Evolutionary conservation across 2,329 filamentous ascomycete species (phyloP).

Genomic region (Hymenoscyphus linearis): DNA sequence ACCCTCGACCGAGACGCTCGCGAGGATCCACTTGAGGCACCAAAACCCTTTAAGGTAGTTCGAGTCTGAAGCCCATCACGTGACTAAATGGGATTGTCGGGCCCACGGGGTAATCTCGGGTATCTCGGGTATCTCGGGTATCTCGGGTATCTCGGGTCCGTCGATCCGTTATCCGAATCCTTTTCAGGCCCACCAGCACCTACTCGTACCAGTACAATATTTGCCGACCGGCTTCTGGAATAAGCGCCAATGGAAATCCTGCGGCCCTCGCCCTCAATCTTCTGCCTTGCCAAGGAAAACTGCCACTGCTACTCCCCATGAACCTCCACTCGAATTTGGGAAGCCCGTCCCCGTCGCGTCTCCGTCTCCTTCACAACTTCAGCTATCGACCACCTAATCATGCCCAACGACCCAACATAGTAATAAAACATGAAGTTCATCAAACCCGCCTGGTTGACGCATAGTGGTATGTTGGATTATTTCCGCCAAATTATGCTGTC

Average conservation of each 20-base stretch:
- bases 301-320: no score
- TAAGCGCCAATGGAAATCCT: conserved; percentile 15
- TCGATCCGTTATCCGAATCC: not conserved
- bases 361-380: not conserved
- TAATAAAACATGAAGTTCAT: conserved; percentile 67
- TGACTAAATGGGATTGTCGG: no score
- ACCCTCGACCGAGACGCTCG: no score
- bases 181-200: no score
- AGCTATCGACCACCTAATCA: conserved; percentile 10
- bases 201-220: not conserved
- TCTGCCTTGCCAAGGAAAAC: not conserved
- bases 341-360: conserved; percentile 17
- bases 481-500: not conserved
- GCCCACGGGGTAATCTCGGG: no score
- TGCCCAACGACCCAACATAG: conserved; percentile 9
- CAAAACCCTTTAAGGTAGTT: no score
- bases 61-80: no score
- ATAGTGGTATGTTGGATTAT: conserved; percentile 61
- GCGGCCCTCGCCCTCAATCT: no score
- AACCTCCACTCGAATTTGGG: not conserved
- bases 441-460: conserved; percentile 93
- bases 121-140: no score
- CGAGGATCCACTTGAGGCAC: no score
- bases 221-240: conserved; percentile 12
- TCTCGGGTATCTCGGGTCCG: no score